Conservation (phyloP, 164 flowering plant genomes). For the Hamamelis virginiana region DNA sequence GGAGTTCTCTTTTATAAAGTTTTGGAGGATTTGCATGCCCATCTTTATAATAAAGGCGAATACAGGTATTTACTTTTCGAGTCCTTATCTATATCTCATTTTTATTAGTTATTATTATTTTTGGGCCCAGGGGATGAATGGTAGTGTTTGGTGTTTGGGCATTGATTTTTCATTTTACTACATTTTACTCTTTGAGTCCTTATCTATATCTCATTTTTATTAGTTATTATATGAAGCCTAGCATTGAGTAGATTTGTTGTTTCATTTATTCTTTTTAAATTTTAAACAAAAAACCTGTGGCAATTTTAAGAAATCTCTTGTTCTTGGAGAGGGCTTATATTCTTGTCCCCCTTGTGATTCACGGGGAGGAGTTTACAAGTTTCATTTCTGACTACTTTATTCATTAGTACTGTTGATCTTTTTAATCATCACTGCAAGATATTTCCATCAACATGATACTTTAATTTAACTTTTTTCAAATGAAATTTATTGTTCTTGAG, state of each 20-base stretch:
- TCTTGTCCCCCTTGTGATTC: background rate
- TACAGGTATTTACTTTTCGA: constrained; percentile 56
- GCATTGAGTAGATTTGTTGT: too few species aligned
- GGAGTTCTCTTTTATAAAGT: constrained; percentile 87
- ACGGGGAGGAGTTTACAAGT: background rate
- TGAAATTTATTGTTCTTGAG: constrained; percentile 6
- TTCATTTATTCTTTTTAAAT: background rate
- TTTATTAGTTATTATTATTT: background rate
- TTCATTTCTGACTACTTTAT: background rate
- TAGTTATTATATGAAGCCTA: background rate
- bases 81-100: background rate
- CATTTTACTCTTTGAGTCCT: background rate
- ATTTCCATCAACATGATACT: background rate
- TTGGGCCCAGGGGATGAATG: background rate
- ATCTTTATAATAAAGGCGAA: constrained; percentile 92
- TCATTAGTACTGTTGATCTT: background rate
- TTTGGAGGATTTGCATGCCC: constrained; percentile 92
- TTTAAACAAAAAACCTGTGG: background rate
- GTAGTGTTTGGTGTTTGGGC: constrained; percentile 1
- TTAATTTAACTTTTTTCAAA: background rate
- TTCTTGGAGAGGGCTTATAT: background rate
- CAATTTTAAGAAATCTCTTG: background rate
- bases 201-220: background rate
- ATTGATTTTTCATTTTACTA: background rate
- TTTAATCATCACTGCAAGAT: background rate